Conservation (phyloP, 495 filamentous ascomycete species). For the Penicillium lagena region DNA sequence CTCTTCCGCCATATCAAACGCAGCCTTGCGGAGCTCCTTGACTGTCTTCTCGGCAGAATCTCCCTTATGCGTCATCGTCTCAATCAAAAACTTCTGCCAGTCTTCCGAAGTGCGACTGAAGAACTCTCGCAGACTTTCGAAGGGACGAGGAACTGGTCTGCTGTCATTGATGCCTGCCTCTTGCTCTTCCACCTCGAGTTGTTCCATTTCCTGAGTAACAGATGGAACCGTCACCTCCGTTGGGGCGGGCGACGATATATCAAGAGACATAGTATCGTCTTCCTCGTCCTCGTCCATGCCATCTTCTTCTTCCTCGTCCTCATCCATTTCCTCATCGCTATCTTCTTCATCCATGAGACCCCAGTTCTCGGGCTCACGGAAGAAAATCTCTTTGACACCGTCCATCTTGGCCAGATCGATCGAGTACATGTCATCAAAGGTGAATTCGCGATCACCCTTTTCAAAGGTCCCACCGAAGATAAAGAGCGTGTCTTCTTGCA, state of each 20-base stretch:
- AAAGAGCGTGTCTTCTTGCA: conserved; percentile 87
- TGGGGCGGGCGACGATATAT: conserved; percentile 27
- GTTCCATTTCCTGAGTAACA: conserved; percentile 53
- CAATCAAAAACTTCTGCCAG: conserved; percentile 83
- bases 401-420: conserved; percentile 89
- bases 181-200: conserved; percentile 52
- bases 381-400: conserved; percentile 84
- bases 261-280: conserved; percentile 35
- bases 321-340: conserved; percentile 61
- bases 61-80: conserved; percentile 54
- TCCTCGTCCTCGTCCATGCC: conserved; percentile 39
- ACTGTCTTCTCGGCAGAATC: conserved; percentile 51
- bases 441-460: conserved; percentile 88
- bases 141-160: conserved; percentile 62
- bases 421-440: conserved; percentile 87
- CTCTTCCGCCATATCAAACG: conserved; percentile 83
- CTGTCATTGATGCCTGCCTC: conserved; percentile 41
- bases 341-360: conserved; percentile 60
- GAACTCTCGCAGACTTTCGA: conserved; percentile 88
- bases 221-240: conserved; percentile 32
- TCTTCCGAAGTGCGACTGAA: conserved; percentile 79
- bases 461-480: conserved; percentile 94
- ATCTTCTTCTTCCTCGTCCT: conserved; percentile 63
- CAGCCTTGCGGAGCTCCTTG: conserved; percentile 86
- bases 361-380: conserved; percentile 79